Evolutionary conservation across 2,329 filamentous ascomycete species (phyloP), one percentile per base, ranked within the genome.

Genomic region (Cryphonectria nitschkei): DNA sequence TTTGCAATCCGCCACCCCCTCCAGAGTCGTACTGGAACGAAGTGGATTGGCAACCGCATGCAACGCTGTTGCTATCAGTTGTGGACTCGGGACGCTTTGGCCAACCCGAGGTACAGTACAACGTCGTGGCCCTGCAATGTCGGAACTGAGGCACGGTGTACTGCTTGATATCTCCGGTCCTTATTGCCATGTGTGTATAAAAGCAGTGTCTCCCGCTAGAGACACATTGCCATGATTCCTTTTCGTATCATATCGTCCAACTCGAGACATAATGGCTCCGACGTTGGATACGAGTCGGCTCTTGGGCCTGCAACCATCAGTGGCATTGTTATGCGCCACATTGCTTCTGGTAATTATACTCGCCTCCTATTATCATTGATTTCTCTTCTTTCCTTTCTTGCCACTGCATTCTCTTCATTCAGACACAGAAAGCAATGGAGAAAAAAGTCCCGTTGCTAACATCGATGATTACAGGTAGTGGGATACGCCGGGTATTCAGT

Each of bases 401-500:
- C 9, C 9, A 16, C 13, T 16, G 3, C 52, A 26, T 56, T 11
- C 37, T 11, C 11, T 39, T 39, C 37, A 11, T 39, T 39, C 37
- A 39, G 11, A 11, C 11, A 1, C 11, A 1, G 7, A 39, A 39
- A 39, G 9, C 3, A 13, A 13, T 11, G 7, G 2, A 13, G 11
- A 11, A 29, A 58, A 29, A 3, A 6, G 34, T 34, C 6, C 13
- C 52, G 3, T 34, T 58, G 29, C 54, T 58, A 8, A 58, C 54
- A 16, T 5, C 8, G 8, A 16, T 14, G 19, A 58, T 19, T 26
- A 32, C 7, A 71, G 70, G 8, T 69, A 13, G 43, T 60, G n/a
- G 70, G 52, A 56, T 71, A 66, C n/a, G 34, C 56, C 3, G 34
- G 43, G 16, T 58, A 63, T 14, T 66, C 37, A 29, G 26, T 71